Evolutionary conservation across 2,329 filamentous ascomycete species (phyloP).

Genomic region (Colletotrichum paranaense): DNA sequence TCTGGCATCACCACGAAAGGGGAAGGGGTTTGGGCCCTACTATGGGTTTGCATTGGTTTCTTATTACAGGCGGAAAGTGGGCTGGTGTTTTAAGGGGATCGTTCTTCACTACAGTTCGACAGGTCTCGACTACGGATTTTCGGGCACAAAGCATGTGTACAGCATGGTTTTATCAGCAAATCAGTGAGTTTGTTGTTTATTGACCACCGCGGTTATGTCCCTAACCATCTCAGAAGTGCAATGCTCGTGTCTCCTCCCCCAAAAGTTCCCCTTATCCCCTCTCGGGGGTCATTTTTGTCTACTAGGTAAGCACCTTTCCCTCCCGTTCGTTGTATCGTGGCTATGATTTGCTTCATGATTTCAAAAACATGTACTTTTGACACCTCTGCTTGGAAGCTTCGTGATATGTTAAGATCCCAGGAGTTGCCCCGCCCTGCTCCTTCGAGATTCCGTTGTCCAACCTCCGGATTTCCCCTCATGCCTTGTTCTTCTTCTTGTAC

Average conservation of each 20-base stretch:
- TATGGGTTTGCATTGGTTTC: not conserved
- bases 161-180: slow-evolving; percentile 20
- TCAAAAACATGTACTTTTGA: slow-evolving; percentile 21
- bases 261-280: not conserved
- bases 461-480: slow-evolving; percentile 27
- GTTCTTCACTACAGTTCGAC: slow-evolving; percentile 18
- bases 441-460: slow-evolving; percentile 6
- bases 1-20: not conserved
- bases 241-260: slow-evolving; percentile 10
- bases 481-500: slow-evolving; percentile 72
- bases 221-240: slow-evolving; percentile 36
- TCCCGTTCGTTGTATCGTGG: slow-evolving; percentile 16
- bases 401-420: not conserved
- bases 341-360: slow-evolving; percentile 17
- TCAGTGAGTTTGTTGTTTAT: slow-evolving; percentile 35
- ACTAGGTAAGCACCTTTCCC: slow-evolving; percentile 30
- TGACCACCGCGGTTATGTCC: slow-evolving; percentile 31
- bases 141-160: not conserved
- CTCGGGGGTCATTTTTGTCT: not conserved
- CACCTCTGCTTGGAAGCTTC: not conserved
- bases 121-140: slow-evolving; percentile 21
- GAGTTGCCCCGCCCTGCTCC: not conserved
- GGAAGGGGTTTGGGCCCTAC: not conserved
- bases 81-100: not conserved
- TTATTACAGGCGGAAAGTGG: not conserved